These are phyloP conservation scores for Colletotrichum sojae DNA, from an alignment of 2,329 filamentous ascomycete genomes.

Conservation along the genomic window DNA sequence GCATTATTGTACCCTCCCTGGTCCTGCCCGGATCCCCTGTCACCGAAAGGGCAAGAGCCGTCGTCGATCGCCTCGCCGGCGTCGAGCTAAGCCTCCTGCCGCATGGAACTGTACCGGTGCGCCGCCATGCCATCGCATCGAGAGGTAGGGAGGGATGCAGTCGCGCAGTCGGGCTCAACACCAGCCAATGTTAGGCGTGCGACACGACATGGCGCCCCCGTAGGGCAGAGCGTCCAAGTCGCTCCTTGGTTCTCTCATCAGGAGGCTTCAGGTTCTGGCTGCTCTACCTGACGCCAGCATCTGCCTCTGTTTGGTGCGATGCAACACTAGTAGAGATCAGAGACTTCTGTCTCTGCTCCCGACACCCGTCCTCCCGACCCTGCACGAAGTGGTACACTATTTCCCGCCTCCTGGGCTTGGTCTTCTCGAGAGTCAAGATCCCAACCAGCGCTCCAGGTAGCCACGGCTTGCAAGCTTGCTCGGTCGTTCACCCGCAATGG, in stretches of 20 bases:
- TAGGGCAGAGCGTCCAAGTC: constrained; percentile 10
- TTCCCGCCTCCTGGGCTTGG: neutral
- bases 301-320: constrained; percentile 8
- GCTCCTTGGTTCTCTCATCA: neutral
- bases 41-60: constrained; percentile 33
- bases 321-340: neutral
- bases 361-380: constrained; percentile 10
- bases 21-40: constrained; percentile 20
- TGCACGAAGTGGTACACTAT: constrained; percentile 17
- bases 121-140: constrained; percentile 9
- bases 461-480: constrained; percentile 1
- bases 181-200: neutral
- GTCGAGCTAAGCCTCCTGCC: constrained; percentile 29
- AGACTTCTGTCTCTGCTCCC: neutral
- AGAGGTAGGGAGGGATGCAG: neutral
- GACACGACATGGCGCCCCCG: neutral
- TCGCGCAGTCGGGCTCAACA: neutral
- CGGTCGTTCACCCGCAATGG: neutral
- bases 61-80: constrained; percentile 34
- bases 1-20: constrained; percentile 15
- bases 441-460: neutral
- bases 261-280: neutral
- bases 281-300: constrained; percentile 16
- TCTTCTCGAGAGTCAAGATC: neutral
- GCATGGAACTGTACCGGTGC: constrained; percentile 27